Evolutionary conservation across 1,284 basidiomycete species (phyloP).

Genomic region (Porogramme epimiltina): DNA sequence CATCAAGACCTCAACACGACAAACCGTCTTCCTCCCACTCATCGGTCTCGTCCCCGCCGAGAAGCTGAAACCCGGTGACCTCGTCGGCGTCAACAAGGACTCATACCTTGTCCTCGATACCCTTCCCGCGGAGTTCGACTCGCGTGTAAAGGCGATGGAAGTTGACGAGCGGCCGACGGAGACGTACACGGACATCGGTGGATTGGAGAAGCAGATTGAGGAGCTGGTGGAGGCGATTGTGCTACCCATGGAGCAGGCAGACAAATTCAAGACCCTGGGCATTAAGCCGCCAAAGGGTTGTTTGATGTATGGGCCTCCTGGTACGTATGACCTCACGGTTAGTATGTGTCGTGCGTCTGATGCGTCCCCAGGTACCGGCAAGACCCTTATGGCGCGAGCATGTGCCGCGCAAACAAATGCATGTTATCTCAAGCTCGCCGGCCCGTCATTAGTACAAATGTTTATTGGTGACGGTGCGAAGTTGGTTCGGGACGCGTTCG

Average conservation of each 20-base stretch:
- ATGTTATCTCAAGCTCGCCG: constrained; percentile 80
- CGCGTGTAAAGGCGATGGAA: constrained; percentile 90
- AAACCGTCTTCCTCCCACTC: constrained; percentile 97
- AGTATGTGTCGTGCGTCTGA: too few relatives aligned
- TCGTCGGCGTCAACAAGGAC: constrained; percentile 99
- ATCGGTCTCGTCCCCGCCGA: constrained; percentile 96
- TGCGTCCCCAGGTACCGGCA: constrained; percentile 61
- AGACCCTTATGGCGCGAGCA: constrained; percentile 77
- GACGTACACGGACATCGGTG: constrained; percentile 80
- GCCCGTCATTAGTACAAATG: constrained; percentile 81
- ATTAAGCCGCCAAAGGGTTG: constrained; percentile 81
- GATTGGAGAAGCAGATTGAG: constrained; percentile 82
- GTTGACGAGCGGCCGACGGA: constrained; percentile 84
- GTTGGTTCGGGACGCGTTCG: constrained; percentile 78
- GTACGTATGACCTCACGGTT: constrained; percentile 35
- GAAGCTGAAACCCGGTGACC: constrained; percentile 86
- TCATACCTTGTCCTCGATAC: constrained; percentile 98
- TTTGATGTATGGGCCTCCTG: constrained; percentile 81
- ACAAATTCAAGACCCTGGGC: constrained; percentile 82
- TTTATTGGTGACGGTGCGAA: constrained; percentile 85
- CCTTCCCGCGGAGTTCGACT: constrained; percentile 77
- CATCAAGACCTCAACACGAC: constrained; percentile 97
- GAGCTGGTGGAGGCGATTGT: constrained; percentile 83
- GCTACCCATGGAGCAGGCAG: constrained; percentile 80
- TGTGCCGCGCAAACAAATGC: constrained; percentile 84